Conservation (phyloP, 495 filamentous ascomycete genomes). For the Hypomontagnella submonticulosa region DNA sequence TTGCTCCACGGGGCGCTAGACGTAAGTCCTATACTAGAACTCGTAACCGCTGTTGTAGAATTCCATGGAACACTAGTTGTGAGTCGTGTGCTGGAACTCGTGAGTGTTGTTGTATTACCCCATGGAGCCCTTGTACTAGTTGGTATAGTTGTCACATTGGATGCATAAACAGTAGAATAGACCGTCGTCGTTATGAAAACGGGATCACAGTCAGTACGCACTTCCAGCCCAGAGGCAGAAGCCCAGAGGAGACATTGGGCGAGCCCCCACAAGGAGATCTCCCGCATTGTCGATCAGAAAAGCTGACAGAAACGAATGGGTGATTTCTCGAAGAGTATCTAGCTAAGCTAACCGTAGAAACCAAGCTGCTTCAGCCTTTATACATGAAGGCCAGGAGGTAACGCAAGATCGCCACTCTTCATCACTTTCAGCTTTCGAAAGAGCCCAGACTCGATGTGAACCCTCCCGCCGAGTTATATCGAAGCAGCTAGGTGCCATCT, state of each 20-base stretch:
- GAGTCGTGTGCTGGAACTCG: slow-evolving; percentile 13
- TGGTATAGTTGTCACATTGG: slow-evolving; percentile 29
- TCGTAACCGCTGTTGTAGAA: slow-evolving; percentile 1
- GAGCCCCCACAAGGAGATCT: slow-evolving; percentile 26
- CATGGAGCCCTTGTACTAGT: slow-evolving; percentile 23
- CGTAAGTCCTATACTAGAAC: not conserved
- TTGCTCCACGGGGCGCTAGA: slow-evolving; percentile 7
- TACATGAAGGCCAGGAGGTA: slow-evolving; percentile 22
- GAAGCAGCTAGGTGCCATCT: slow-evolving; percentile 30
- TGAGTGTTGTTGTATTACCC: slow-evolving; percentile 21
- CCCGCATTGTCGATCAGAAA: slow-evolving; percentile 26
- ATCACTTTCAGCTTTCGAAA: slow-evolving; percentile 4
- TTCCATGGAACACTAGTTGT: slow-evolving; percentile 11
- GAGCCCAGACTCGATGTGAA: slow-evolving; percentile 16
- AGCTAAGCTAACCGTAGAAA: slow-evolving; percentile 21
- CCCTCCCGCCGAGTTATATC: slow-evolving; percentile 33
- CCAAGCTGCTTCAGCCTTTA: slow-evolving; percentile 22
- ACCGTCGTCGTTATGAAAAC: slow-evolving; percentile 41
- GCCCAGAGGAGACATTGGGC: slow-evolving; percentile 37
- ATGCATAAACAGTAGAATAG: slow-evolving; percentile 28
- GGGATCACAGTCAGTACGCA: slow-evolving; percentile 24
- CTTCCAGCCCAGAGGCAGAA: slow-evolving; percentile 21
- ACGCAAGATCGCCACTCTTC: slow-evolving; percentile 22
- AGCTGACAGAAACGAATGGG: slow-evolving; percentile 22
- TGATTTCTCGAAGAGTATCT: slow-evolving; percentile 1